Percentiles rank a stretch among this genome's conserved stretches.
phyloP scores from a whole-genome alignment of 2,329 filamentous ascomycete genomes.

The Talaromyces sp. region DNA sequence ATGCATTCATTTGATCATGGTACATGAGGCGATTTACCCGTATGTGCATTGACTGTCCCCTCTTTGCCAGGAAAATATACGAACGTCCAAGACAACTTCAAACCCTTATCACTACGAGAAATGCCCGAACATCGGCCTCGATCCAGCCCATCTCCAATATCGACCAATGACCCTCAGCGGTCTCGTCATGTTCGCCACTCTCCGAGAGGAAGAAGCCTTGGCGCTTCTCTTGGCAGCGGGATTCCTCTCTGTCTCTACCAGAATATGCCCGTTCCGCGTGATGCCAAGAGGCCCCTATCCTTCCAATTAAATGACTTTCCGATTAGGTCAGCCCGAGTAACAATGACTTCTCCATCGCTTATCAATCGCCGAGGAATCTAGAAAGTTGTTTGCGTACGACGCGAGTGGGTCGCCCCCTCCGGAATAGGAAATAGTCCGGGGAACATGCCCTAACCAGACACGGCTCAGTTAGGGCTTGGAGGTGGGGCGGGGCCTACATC shows the following conservation, averaged over 20 bases:
- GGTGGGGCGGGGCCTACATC: conserved; percentile 5
- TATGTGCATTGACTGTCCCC: not conserved
- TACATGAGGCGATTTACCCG: not conserved
- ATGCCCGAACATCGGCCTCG: not conserved
- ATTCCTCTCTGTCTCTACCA: not conserved
- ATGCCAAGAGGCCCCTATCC: not conserved
- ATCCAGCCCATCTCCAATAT: not conserved
- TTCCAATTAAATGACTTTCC: not conserved
- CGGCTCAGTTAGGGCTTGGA: not conserved
- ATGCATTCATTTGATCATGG: not conserved
- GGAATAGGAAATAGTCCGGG: not conserved
- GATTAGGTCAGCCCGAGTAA: not conserved
- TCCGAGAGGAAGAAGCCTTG: not conserved
- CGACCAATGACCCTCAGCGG: not conserved
- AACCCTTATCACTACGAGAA: not conserved
- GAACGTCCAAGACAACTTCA: not conserved
- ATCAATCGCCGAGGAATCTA: not conserved
- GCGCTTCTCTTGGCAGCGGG: conserved; percentile 7
- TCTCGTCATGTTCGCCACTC: not conserved
- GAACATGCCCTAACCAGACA: conserved; percentile 2
- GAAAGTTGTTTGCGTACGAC: not conserved
- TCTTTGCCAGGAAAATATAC: not conserved
- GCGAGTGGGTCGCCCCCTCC: not conserved
- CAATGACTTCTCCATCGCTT: not conserved
- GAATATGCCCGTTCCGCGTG: not conserved